These are phyloP conservation scores for Lagenidium giganteum DNA, from an alignment of 352 stramenopile species.

Conservation along the genomic window DNA sequence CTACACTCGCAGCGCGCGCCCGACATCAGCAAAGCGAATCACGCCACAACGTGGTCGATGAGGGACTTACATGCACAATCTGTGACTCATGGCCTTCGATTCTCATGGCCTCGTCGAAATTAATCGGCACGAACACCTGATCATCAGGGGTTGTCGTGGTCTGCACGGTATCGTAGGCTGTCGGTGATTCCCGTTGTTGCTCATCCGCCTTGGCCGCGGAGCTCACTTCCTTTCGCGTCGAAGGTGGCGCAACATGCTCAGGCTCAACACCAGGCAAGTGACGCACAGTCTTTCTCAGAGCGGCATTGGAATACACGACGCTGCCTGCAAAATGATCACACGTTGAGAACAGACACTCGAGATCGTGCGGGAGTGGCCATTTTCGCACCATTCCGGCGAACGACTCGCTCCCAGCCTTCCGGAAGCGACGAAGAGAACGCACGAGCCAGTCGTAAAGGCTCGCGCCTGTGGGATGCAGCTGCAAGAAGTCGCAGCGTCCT, in stretches of 20 bases:
- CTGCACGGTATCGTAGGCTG: slow-evolving; percentile 10
- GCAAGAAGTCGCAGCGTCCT: too few species aligned
- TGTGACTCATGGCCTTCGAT: slow-evolving; percentile 86
- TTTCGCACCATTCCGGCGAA: slow-evolving; percentile 47
- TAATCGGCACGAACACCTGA: slow-evolving; percentile 68
- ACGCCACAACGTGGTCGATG: neutral
- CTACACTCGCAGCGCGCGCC: too few species aligned
- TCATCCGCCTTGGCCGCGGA: neutral
- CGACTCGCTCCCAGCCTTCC: slow-evolving; percentile 57
- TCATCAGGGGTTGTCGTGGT: slow-evolving; percentile 37
- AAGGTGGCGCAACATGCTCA: slow-evolving; percentile 4
- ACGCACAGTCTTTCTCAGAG: slow-evolving; percentile 54
- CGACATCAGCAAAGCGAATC: too few species aligned
- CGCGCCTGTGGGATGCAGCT: too few species aligned
- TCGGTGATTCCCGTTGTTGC: slow-evolving; percentile 3
- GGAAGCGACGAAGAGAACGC: slow-evolving; percentile 30
- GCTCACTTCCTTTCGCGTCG: slow-evolving; percentile 12
- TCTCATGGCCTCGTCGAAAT: slow-evolving; percentile 72
- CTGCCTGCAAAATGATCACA: slow-evolving; percentile 28
- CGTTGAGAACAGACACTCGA: neutral
- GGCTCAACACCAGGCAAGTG: slow-evolving; percentile 32
- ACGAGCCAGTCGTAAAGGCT: too few species aligned
- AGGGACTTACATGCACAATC: slow-evolving; percentile 57
- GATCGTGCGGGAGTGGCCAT: too few species aligned
- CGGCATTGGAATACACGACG: slow-evolving; percentile 61